These are phyloP conservation scores for Verticillium klebahnii DNA, from an alignment of 2,329 filamentous ascomycete species.

Conservation along the genomic window DNA sequence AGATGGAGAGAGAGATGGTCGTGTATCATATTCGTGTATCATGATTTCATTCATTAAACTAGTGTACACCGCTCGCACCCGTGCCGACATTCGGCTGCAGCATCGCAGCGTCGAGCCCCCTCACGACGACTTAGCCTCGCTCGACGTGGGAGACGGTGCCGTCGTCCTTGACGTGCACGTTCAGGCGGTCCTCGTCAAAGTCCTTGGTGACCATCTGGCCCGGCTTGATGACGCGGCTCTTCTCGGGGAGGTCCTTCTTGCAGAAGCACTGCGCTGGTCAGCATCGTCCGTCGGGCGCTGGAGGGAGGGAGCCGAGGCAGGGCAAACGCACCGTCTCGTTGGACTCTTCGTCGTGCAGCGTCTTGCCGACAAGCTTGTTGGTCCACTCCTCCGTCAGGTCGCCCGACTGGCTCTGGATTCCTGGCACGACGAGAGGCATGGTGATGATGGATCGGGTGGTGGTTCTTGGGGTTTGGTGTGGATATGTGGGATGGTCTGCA, in stretches of 20 bases:
- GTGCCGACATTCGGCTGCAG: background rate
- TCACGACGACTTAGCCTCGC: slow-evolving; percentile 37
- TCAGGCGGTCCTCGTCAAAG: slow-evolving; percentile 48
- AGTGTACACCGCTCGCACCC: background rate
- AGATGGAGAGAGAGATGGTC: no score
- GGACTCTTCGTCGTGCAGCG: slow-evolving; percentile 43
- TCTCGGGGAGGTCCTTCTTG: slow-evolving; percentile 53
- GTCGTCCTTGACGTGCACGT: slow-evolving; percentile 55
- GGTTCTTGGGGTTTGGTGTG: background rate
- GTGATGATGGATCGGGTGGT: slow-evolving; percentile 8
- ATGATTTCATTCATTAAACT: background rate
- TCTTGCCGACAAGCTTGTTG: slow-evolving; percentile 62
- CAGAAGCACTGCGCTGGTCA: slow-evolving; percentile 46
- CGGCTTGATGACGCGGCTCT: slow-evolving; percentile 52
- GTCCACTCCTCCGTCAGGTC: slow-evolving; percentile 53
- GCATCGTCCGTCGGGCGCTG: background rate
- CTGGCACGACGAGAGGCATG: slow-evolving; percentile 64
- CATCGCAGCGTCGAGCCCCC: no score
- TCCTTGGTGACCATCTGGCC: slow-evolving; percentile 56
- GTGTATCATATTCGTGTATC: background rate
- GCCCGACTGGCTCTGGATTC: slow-evolving; percentile 43
- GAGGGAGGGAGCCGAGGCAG: background rate
- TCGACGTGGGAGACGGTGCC: slow-evolving; percentile 56
- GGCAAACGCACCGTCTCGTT: slow-evolving; percentile 46
- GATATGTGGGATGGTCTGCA: background rate